Evolutionary conservation across 306 rosid genomes (phyloP), one percentile per base, ranked within the genome.

Genomic region (Trifolium fragiferum): DNA sequence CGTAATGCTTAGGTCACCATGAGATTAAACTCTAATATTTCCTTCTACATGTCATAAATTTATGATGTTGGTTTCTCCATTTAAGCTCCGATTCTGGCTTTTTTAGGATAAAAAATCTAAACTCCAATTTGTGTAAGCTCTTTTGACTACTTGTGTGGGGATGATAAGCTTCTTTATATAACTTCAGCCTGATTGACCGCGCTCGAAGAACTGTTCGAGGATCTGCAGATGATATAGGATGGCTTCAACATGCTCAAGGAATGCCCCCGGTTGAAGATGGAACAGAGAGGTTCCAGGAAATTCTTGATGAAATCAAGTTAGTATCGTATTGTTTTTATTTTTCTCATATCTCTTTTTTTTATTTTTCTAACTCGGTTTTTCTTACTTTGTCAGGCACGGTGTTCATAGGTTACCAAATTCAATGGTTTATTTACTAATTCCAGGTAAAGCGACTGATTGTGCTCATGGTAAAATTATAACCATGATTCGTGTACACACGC

Each of bases 191-290:
- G 73, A 76, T 90, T 78, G 91, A 92, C 14, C 86, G 98, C 15
- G 97, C 93, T 75, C 84, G 92, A 67, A 90, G 82, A 85, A 95
- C 98, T 66, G 93, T 95, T 32, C 92, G 83, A 49, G 99, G 99
- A 40, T 95, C 98, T 21, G 93, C 96, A 33, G 98, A 90, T 82
- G 99, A 95, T 80, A 92, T 95, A 76, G 99, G 99, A 30, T 95
- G 99, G 99, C 92, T 94, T 70, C 96, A 90, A 81, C 86, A 79
- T 78, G 93, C 88, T 86, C 82, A 90, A 0, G 90, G 79, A 79
- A 84, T 94, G 97, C 96, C 93, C 16, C 82, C 93, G 0, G 92
- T 90, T 74, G 96, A 90, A 79, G 99, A 94, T 64, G 93, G 99
- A 55, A 92, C 98, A 0, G 89, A 87, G 37, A 94, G 90, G 61